Conservation (phyloP, 2,329 filamentous ascomycete genomes). For the Chaetomium sp. region DNA sequence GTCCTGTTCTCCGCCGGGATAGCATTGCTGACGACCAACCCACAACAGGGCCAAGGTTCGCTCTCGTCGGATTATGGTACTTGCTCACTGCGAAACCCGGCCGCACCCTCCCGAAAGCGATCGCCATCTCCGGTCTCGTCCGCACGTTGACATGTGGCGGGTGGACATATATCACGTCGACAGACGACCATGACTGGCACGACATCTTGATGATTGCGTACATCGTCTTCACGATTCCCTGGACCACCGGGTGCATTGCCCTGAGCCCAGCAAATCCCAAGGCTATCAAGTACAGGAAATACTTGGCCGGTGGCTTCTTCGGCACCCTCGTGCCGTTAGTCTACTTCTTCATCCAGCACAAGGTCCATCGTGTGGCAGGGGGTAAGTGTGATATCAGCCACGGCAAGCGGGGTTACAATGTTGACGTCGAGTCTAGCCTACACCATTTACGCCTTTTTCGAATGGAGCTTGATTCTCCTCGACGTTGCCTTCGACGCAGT, state of each 20-base stretch:
- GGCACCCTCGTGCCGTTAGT: slow-evolving; percentile 85
- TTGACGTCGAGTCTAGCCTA: slow-evolving; percentile 65
- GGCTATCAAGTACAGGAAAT: slow-evolving; percentile 87
- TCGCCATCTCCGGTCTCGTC: slow-evolving; percentile 78
- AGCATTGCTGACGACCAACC: slow-evolving; percentile 17
- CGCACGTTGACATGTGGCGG: slow-evolving; percentile 92
- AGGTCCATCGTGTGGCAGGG: slow-evolving; percentile 89
- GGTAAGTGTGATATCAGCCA: slow-evolving; percentile 56
- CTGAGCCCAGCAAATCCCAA: slow-evolving; percentile 81
- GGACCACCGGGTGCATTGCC: slow-evolving; percentile 88
- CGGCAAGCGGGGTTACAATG: background rate
- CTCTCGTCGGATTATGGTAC: slow-evolving; percentile 89
- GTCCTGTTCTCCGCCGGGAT: background rate
- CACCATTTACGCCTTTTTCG: slow-evolving; percentile 96
- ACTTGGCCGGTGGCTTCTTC: slow-evolving; percentile 82
- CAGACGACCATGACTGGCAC: slow-evolving; percentile 97
- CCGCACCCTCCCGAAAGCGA: slow-evolving; percentile 75
- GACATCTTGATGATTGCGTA: slow-evolving; percentile 99
- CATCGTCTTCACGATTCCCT: slow-evolving; percentile 88
- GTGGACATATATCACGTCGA: slow-evolving; percentile 98
- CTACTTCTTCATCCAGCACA: slow-evolving; percentile 99
- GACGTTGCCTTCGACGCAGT: slow-evolving; percentile 97
- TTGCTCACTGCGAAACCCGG: slow-evolving; percentile 78
- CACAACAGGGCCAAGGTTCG: slow-evolving; percentile 76
- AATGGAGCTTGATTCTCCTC: slow-evolving; percentile 92